Percentiles rank a stretch among this genome's conserved stretches.
phyloP scores from a whole-genome alignment of 1,284 basidiomycete genomes.

The Marasmius fiardii region DNA sequence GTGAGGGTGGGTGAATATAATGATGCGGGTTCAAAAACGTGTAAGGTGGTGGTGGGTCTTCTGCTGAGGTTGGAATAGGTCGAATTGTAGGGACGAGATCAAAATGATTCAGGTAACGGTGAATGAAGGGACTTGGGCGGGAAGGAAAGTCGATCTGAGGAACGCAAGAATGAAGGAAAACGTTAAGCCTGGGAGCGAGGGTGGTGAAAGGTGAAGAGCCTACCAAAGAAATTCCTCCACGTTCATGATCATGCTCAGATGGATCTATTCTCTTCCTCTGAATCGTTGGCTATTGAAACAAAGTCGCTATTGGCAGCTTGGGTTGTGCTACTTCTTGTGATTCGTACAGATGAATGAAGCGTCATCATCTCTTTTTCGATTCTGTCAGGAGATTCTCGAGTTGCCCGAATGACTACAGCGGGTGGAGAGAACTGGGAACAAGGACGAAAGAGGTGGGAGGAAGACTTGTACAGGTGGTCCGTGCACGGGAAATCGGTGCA shows the following conservation, averaged over 20 bases:
- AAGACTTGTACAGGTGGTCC: too few species aligned
- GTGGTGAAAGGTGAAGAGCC: too few species aligned
- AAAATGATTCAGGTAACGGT: conserved; percentile 67
- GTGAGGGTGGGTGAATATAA: conserved; percentile 30
- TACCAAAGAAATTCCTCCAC: conserved; percentile 38
- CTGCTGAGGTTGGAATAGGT: conserved; percentile 59
- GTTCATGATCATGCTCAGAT: too few species aligned
- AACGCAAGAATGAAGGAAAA: neutral
- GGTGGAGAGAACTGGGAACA: too few species aligned
- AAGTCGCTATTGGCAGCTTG: too few species aligned
- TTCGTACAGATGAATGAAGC: conserved; percentile 58
- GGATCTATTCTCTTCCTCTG: too few species aligned
- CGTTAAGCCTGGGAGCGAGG: conserved; percentile 20
- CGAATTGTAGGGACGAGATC: conserved; percentile 67
- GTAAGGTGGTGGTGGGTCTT: conserved; percentile 68
- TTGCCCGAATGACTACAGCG: too few species aligned
- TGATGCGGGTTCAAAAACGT: conserved; percentile 44
- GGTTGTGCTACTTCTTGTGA: conserved; percentile 39
- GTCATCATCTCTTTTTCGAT: conserved; percentile 50
- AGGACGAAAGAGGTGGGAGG: too few species aligned
- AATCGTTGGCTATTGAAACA: conserved; percentile 51
- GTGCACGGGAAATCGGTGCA: too few species aligned
- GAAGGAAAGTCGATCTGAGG: conserved; percentile 71
- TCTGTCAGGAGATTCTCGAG: neutral
- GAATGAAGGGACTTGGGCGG: conserved; percentile 50